Conservation (phyloP, 192 early-diverging fungal genomes). For the Entomortierella lignicola region DNA sequence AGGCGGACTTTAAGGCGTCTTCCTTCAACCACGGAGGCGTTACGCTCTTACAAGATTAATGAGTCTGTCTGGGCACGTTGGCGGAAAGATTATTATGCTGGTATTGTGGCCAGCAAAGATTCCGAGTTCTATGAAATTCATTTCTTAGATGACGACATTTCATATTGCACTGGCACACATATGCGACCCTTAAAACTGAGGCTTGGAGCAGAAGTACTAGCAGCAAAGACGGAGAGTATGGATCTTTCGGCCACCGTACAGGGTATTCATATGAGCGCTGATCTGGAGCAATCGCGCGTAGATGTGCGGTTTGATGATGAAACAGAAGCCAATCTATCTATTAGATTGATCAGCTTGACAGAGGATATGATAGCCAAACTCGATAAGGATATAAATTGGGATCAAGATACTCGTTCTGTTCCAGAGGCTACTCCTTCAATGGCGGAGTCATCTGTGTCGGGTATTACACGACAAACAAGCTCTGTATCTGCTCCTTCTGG, state of each 20-base stretch:
- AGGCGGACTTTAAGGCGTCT: constrained; percentile 19
- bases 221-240: constrained; percentile 12
- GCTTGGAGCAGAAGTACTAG: constrained; percentile 29
- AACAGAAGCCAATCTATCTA: constrained; percentile 10
- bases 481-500: constrained; percentile 9
- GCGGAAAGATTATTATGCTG: constrained; percentile 27
- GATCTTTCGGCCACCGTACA: constrained; percentile 16
- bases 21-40: constrained; percentile 6
- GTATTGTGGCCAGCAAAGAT: constrained; percentile 4
- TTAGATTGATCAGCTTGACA: constrained; percentile 15
- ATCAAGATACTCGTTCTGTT: background rate
- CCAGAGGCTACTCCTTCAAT: background rate
- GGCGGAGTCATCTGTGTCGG: background rate
- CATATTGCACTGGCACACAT: background rate
- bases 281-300: constrained; percentile 10
- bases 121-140: constrained; percentile 15
- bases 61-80: constrained; percentile 43
- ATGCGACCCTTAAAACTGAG: constrained; percentile 45
- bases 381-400: constrained; percentile 25
- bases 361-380: constrained; percentile 19
- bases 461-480: constrained; percentile 6
- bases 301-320: constrained; percentile 37
- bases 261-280: constrained; percentile 18
- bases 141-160: constrained; percentile 21
- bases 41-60: constrained; percentile 13